phyloP scores from a whole-genome alignment of 108 stramenopile genomes.

The Pinguiococcus pyrenoidosus region DNA sequence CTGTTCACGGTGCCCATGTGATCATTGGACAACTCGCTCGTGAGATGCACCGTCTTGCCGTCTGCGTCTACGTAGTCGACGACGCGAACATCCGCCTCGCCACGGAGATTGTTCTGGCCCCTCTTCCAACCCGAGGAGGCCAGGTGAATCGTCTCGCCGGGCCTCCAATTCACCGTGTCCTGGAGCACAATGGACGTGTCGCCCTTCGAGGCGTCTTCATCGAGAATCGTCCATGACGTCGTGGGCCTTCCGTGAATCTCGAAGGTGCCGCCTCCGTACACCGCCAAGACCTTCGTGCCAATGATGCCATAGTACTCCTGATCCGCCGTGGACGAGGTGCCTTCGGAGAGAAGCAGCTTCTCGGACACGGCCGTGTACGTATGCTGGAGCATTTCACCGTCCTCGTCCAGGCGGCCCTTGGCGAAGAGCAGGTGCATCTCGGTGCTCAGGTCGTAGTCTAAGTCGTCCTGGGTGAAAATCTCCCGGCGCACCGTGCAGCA shows the following conservation, averaged over 20 bases:
- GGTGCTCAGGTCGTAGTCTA: too few relatives aligned
- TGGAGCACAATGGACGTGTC: not conserved
- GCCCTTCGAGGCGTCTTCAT: not conserved
- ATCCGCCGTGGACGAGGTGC: too few relatives aligned
- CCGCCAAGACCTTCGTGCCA: slow-evolving; percentile 18
- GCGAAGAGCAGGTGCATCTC: too few relatives aligned
- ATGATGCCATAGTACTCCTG: too few relatives aligned
- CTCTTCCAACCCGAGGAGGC: not conserved
- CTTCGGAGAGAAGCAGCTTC: too few relatives aligned
- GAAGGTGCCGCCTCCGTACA: slow-evolving; percentile 4
- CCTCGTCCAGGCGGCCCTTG: too few relatives aligned
- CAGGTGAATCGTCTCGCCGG: slow-evolving; percentile 8
- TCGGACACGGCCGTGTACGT: too few relatives aligned
- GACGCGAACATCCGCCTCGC: slow-evolving; percentile 7
- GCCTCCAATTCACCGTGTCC: slow-evolving; percentile 14
- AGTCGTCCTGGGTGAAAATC: too few relatives aligned
- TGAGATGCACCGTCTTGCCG: slow-evolving; percentile 1
- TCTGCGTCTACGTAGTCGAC: not conserved
- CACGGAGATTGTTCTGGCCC: too few relatives aligned
- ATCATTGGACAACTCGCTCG: not conserved
- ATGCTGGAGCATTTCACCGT: too few relatives aligned
- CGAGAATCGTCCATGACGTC: slow-evolving; percentile 2
- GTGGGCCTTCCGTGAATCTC: slow-evolving; percentile 9
- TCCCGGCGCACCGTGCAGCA: too few relatives aligned
- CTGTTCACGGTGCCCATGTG: slow-evolving; percentile 8